Evolutionary conservation across 345 rosid genomes (phyloP), one percentile per base, ranked within the genome.

Genomic region (Moricandia arvensis): DNA sequence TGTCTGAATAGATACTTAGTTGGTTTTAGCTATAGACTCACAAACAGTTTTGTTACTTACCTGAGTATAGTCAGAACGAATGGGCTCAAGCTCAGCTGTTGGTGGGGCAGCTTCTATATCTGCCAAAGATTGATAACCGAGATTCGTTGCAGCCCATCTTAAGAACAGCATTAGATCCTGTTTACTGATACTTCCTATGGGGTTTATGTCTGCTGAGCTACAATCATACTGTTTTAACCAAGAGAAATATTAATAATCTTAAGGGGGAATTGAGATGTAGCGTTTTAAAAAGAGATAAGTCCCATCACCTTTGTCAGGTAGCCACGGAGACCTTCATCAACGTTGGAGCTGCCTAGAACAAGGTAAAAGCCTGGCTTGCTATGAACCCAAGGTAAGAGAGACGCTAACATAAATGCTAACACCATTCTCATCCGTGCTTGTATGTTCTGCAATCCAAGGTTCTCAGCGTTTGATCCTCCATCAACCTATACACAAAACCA

Each of bases 341-440:
- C 97, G 17, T 86, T 96, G 60, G 99, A 96, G 87, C 98, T 91
- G 60, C 99, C 97, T 75, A 93, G 60, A 81, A 95, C 98, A 60
- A 96, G 99, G 85, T 87, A 90, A 83, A 88, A 93, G 4, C 98
- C 98, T 8, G 86, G 79, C 73, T 93, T 96, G 76, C 70, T 87
- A 81, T 91, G 98, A 83, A 89, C 94, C 98, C 99, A 93, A 63
- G 99, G 98, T 84, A 96, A 85, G 58, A 90, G 86, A 54, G 98
- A 93, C 54, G 99, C 97, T 69, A 96, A 76, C 89, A 87, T 91
- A 78, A 87, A 89, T 26, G 99, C 96, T 69, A 93, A 78, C 54
- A 93, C 97, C 99, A 96, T 96, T 83, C 97, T 93, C 68, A 88
- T 91, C 81, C 99, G 86, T 65, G 96, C 97, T 87, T 88, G 99